These are phyloP conservation scores for Scenedesmus sp. DNA, from an alignment of 163 green algal species.

Conservation along the genomic window DNA sequence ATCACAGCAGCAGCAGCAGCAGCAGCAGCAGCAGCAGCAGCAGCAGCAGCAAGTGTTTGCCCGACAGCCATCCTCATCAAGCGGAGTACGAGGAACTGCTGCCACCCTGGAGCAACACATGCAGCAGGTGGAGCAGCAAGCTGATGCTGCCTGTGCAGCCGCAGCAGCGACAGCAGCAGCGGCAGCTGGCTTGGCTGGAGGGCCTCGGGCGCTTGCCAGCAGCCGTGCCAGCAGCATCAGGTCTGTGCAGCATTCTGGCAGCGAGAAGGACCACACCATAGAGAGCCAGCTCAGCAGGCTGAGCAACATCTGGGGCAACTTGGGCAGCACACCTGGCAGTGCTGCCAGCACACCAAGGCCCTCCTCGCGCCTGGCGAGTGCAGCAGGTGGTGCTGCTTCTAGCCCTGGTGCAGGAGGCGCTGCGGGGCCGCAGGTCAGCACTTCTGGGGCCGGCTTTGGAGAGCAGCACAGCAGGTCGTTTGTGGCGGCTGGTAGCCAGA, in stretches of 20 bases:
- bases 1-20: background rate
- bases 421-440: background rate
- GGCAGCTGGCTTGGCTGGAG: background rate
- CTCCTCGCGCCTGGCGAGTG: background rate
- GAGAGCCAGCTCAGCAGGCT: conserved; percentile 37
- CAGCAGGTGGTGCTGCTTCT: background rate
- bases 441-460: background rate
- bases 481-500: background rate
- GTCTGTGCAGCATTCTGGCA: background rate
- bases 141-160: conserved; percentile 1
- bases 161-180: conserved; percentile 1
- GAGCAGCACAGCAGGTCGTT: background rate
- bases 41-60: background rate
- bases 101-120: background rate
- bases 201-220: background rate
- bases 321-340: background rate
- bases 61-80: background rate
- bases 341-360: conserved; percentile 18
- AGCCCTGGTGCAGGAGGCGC: background rate
- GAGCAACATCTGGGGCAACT: background rate
- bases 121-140: conserved; percentile 18
- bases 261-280: conserved; percentile 3
- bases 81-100: background rate
- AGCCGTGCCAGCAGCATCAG: background rate
- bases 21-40: background rate